These are phyloP conservation scores for Crataegus laevigata DNA, from an alignment of 306 rosid genomes.

Conservation along the genomic window DNA sequence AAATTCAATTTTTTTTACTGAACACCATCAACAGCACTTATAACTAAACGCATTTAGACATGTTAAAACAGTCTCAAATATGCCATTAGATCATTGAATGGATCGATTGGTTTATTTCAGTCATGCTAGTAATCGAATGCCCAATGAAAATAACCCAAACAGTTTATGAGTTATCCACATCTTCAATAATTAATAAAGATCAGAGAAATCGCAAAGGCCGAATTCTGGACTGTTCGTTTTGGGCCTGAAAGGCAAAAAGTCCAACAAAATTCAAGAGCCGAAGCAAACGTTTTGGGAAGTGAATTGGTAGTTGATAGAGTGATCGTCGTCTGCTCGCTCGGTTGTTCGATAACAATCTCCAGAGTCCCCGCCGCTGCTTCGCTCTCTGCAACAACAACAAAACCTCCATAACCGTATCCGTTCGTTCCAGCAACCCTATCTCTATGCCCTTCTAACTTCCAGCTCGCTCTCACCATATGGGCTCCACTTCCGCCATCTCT, in stretches of 20 bases:
- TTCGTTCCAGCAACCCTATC: neutral
- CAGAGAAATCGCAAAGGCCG: neutral
- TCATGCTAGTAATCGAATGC: no score
- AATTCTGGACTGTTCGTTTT: neutral
- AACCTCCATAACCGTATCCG: neutral
- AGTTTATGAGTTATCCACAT: no score
- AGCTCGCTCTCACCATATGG: slow-evolving; percentile 28
- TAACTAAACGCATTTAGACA: no score
- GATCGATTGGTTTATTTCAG: no score
- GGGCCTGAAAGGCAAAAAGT: neutral
- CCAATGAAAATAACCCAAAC: no score
- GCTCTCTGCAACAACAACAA: neutral
- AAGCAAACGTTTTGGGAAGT: neutral
- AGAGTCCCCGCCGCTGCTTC: slow-evolving; percentile 4
- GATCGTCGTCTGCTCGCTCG: neutral
- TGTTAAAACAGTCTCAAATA: no score
- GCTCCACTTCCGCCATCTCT: slow-evolving; percentile 52
- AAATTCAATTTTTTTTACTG: no score
- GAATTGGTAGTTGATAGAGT: neutral
- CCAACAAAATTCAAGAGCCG: neutral
- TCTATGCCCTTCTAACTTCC: slow-evolving; percentile 13
- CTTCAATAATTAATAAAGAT: no score
- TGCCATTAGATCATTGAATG: no score
- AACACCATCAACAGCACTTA: no score
- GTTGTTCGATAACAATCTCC: neutral